Conservation (phyloP, 805 yeast genomes). For the Hagleromyces aurorensis region DNA sequence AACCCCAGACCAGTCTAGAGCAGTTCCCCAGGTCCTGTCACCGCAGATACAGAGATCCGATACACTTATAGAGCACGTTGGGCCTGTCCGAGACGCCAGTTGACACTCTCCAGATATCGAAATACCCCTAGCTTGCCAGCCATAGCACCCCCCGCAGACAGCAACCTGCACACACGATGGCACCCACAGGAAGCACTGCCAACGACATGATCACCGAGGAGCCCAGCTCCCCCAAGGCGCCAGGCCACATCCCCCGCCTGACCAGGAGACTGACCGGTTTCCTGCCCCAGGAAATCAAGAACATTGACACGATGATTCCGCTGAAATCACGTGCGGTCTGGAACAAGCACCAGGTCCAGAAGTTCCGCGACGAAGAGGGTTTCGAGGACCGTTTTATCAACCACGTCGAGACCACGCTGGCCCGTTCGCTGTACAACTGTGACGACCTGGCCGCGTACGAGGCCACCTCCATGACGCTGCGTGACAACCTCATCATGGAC, state of each 20-base stretch:
- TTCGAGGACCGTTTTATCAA: conserved; percentile 65
- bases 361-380: conserved; percentile 41
- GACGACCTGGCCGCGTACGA: conserved; percentile 90
- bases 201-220: conserved; percentile 28
- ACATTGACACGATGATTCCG: conserved; percentile 77
- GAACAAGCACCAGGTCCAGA: conserved; percentile 58
- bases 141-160: too few species aligned
- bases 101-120: too few species aligned
- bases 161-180: conserved; percentile 12
- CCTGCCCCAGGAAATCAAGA: conserved; percentile 80
- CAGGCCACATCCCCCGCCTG: conserved; percentile 39
- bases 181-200: conserved; percentile 16
- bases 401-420: conserved; percentile 86
- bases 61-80: too few species aligned
- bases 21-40: too few species aligned
- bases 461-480: conserved; percentile 70
- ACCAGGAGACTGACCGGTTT: conserved; percentile 79
- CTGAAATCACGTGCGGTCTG: conserved; percentile 67
- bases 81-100: too few species aligned
- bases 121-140: too few species aligned
- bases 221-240: conserved; percentile 27
- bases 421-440: conserved; percentile 87
- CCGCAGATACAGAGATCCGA: too few species aligned
- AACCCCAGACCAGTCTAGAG: too few species aligned
- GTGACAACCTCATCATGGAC: conserved; percentile 73